Conservation (phyloP, 768 basidiomycete species). For the Termitomyces sp. region DNA sequence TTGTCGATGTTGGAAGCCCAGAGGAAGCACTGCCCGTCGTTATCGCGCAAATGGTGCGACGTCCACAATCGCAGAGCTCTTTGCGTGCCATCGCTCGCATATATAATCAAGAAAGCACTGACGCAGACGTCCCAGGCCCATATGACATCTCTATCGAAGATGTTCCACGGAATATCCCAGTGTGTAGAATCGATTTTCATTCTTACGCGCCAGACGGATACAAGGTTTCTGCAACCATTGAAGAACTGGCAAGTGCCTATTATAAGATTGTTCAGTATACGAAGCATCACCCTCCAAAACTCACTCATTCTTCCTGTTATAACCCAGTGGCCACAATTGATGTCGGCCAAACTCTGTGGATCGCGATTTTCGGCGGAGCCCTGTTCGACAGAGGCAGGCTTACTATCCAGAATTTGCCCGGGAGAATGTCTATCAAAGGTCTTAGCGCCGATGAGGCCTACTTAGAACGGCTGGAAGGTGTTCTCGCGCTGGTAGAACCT, state of each 20-base stretch:
- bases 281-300: background rate
- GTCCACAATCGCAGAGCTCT: background rate
- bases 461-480: background rate
- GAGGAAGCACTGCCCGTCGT: background rate
- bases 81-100: background rate
- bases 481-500: background rate
- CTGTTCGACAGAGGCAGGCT: background rate
- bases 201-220: background rate
- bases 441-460: background rate
- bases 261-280: background rate
- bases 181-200: background rate
- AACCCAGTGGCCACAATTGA: background rate
- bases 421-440: background rate
- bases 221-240: background rate
- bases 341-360: background rate
- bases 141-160: background rate
- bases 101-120: background rate
- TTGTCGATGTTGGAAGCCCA: background rate
- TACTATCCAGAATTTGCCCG: background rate
- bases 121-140: background rate
- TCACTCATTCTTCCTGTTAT: background rate
- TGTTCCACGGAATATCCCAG: background rate
- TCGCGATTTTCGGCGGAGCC: background rate
- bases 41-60: background rate
- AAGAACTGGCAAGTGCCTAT: background rate